These are phyloP conservation scores for Botryotinia convoluta DNA, from an alignment of 2,329 filamentous ascomycete species.

Conservation along the genomic window DNA sequence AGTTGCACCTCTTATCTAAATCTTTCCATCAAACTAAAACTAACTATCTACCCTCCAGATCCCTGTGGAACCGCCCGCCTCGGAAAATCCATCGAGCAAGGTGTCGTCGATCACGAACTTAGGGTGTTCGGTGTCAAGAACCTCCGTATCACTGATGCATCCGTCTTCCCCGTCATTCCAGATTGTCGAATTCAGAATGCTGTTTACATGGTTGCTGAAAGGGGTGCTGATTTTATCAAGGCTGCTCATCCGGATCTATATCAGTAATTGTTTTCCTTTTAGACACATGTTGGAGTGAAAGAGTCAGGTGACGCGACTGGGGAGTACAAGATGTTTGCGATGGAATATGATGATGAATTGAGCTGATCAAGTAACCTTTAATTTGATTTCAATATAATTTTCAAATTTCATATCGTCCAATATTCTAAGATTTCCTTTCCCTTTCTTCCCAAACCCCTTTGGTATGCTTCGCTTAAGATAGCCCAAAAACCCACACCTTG, in stretches of 20 bases:
- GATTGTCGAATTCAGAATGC: not conserved
- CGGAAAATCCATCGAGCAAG: not conserved
- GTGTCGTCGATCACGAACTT: not conserved
- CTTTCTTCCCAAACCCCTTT: not conserved
- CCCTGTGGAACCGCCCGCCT: not conserved
- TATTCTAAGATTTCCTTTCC: not conserved
- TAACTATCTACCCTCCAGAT: not conserved
- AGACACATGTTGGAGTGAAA: not conserved
- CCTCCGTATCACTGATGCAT: not conserved
- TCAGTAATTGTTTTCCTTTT: not conserved
- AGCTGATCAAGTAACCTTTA: not conserved
- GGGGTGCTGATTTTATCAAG: not conserved
- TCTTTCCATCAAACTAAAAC: not conserved
- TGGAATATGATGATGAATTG: not conserved
- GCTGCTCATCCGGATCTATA: not conserved
- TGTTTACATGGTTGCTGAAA: not conserved
- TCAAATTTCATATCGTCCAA: not conserved
- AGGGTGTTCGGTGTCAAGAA: not conserved
- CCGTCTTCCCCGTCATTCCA: not conserved
- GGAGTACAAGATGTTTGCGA: not conserved
- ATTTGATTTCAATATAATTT: not conserved
- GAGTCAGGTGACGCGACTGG: rapidly evolving
- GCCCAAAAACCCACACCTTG: not conserved
- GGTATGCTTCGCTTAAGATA: not conserved
- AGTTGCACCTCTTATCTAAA: not conserved